phyloP scores from a whole-genome alignment of 2,329 filamentous ascomycete genomes.

The Fusarium lateritium region DNA sequence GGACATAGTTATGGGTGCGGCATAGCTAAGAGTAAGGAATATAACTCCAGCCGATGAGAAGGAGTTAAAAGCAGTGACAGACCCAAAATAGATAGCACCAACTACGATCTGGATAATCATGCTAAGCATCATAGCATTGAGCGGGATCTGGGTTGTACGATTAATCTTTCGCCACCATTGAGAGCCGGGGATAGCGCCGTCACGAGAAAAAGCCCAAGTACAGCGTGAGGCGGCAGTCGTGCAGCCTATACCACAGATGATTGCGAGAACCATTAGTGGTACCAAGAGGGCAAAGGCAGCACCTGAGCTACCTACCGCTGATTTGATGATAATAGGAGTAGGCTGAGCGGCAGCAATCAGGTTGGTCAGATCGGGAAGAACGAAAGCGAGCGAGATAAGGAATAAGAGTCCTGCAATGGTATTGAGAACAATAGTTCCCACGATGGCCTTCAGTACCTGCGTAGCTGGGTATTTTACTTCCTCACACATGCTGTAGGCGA shows the following conservation, averaged over 20 bases:
- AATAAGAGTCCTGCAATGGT: slow-evolving; percentile 77
- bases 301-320: slow-evolving; percentile 8
- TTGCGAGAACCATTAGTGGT: slow-evolving; percentile 15
- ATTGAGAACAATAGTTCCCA: slow-evolving; percentile 76
- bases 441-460: slow-evolving; percentile 81
- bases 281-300: slow-evolving; percentile 11
- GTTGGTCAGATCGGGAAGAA: slow-evolving; percentile 72
- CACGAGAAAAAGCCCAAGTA: slow-evolving; percentile 20
- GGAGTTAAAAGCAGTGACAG: slow-evolving; percentile 14
- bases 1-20: slow-evolving; percentile 11
- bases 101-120: slow-evolving; percentile 13
- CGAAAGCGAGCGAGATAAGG: slow-evolving; percentile 77
- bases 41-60: slow-evolving; percentile 17
- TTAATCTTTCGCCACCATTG: slow-evolving; percentile 16
- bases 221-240: slow-evolving; percentile 27
- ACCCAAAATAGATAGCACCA: slow-evolving; percentile 28
- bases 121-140: slow-evolving; percentile 26
- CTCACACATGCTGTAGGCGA: slow-evolving; percentile 74
- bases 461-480: slow-evolving; percentile 77
- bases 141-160: slow-evolving; percentile 1
- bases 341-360: slow-evolving; percentile 72
- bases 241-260: slow-evolving; percentile 25
- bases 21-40: slow-evolving; percentile 16
- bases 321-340: slow-evolving; percentile 73
- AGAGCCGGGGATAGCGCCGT: slow-evolving; percentile 25